Evolutionary conservation across 2,329 filamentous ascomycete species (phyloP), one percentile per base, ranked within the genome.

Genomic region (Ophiostoma ips): DNA sequence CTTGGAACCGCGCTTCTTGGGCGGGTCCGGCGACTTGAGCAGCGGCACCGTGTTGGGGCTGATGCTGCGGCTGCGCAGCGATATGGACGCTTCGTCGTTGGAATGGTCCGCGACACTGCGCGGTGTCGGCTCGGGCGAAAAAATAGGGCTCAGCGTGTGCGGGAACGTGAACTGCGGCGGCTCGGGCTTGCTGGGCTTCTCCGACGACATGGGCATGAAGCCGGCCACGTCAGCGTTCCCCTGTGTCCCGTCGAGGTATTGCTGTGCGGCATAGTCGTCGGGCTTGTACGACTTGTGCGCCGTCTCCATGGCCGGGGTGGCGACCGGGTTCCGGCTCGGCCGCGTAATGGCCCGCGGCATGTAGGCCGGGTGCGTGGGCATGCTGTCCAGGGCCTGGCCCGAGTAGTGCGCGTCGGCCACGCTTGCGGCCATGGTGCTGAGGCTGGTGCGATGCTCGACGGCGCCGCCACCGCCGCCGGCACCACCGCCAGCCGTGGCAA

Each of bases 321-420:
- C 24, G 2, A 46, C 18, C 1, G 45, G 45, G n/a, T 44, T 46
- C 13, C 55, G 55, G 50, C 53, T 56, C 1, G 40, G 33, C 0
- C 52, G 52, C 1, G 40, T 31, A 2, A 53, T 28, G 1, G 50
- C 43, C 0, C 61, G 62, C 1, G 69, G 68, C 18, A 72, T 64
- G 46, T 75, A 76, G 0, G 72, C 72, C 0, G 67, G 68, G 52
- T 76, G 73, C 0, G 70, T 63, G 0, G 72, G 72, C 38, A 75
- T 61, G 1, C 64, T 63, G 55, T 64, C 51, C 13, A 50, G 31
- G 43, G 28, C 28, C 13, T 34, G 33, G 33, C 33, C 10, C 33
- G 11, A 5, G 13, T 34, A 8, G 24, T 28, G 8, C 5, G 8
- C 24, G 8, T 28, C 5, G 24, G 4, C 24, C 5, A 28, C 24